Percentiles rank a stretch among this genome's conserved stretches.
These are phyloP conservation scores for Arxiozyma heterogenica DNA, from an alignment of 1,139 yeast genomes.

Conservation along the genomic window DNA sequence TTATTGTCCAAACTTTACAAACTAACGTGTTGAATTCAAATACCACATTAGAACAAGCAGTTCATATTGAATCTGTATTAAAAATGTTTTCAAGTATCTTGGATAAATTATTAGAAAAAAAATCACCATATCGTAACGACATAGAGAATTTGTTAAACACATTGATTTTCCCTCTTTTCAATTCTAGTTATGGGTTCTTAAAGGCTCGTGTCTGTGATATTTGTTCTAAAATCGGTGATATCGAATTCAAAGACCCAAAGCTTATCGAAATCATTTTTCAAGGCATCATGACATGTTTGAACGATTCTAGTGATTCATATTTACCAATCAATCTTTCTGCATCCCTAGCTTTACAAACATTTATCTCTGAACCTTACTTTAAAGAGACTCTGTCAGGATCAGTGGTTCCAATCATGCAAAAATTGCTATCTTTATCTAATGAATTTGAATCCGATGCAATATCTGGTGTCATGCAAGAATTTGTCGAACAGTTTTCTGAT, in stretches of 20 bases:
- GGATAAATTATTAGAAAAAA: constrained; percentile 44
- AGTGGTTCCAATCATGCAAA: constrained; percentile 77
- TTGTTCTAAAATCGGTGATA: constrained; percentile 57
- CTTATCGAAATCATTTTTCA: constrained; percentile 50
- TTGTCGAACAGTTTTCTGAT: constrained; percentile 80
- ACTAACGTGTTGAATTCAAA: constrained; percentile 25
- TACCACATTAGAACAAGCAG: constrained; percentile 46
- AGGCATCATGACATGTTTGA: constrained; percentile 57
- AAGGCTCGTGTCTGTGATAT: constrained; percentile 81
- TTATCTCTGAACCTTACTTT: constrained; percentile 56
- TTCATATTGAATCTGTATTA: constrained; percentile 70
- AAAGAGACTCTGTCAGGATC: constrained; percentile 56
- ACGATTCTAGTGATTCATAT: constrained; percentile 37
- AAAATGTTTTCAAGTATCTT: constrained; percentile 70
- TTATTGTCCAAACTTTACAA: constrained; percentile 50
- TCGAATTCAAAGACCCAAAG: constrained; percentile 44
- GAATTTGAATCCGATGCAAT: constrained; percentile 82
- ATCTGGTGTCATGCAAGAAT: constrained; percentile 89
- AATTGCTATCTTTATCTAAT: constrained; percentile 63
- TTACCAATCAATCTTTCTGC: constrained; percentile 80
- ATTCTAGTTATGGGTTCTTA: constrained; percentile 59
- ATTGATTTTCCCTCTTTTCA: constrained; percentile 65
- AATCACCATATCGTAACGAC: constrained; percentile 52
- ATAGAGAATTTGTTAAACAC: constrained; percentile 61
- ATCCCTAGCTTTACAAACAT: constrained; percentile 77